A percentile compares a stretch with the other conserved stretches of the same genome.
These are phyloP conservation scores for Cucurbita moschata DNA, from an alignment of 306 rosid species.

Conservation along the genomic window DNA sequence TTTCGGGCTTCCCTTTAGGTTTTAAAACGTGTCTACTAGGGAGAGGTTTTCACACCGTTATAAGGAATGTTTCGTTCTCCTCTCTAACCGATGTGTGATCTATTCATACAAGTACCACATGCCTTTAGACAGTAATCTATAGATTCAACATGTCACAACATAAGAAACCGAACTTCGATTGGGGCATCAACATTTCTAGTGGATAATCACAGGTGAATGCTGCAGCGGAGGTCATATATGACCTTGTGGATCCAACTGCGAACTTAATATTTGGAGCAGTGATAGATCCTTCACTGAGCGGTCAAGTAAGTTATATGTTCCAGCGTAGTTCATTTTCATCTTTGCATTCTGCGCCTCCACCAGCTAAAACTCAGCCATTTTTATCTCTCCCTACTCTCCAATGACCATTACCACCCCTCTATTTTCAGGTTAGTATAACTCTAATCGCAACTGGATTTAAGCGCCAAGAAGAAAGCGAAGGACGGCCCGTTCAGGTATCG, in stretches of 20 bases:
- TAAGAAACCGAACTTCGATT: not conserved
- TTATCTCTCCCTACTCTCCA: too few species aligned
- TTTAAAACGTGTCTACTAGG: too few species aligned
- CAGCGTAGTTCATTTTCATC: not conserved
- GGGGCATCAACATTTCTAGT: not conserved
- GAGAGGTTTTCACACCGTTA: too few species aligned
- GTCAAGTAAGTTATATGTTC: constrained; percentile 58
- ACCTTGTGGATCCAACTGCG: constrained; percentile 96
- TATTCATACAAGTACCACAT: not conserved
- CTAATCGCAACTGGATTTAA: constrained; percentile 95
- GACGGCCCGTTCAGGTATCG: constrained; percentile 59
- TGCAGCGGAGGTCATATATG: constrained; percentile 98
- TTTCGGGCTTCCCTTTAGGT: too few species aligned
- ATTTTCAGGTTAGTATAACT: constrained; percentile 77
- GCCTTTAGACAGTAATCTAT: not conserved
- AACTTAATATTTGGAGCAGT: constrained; percentile 96
- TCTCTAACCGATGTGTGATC: too few species aligned
- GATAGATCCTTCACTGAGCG: constrained; percentile 89
- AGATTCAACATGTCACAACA: not conserved
- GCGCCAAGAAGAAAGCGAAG: constrained; percentile 94
- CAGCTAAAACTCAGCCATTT: too few species aligned
- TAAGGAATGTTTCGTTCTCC: too few species aligned
- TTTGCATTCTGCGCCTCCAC: not conserved
- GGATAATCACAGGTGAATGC: constrained; percentile 64
- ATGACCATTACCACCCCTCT: not conserved